Evolutionary conservation across 2,329 filamentous ascomycete species (phyloP), one percentile per base, ranked within the genome.

Genomic region (Ophiostoma sp.): DNA sequence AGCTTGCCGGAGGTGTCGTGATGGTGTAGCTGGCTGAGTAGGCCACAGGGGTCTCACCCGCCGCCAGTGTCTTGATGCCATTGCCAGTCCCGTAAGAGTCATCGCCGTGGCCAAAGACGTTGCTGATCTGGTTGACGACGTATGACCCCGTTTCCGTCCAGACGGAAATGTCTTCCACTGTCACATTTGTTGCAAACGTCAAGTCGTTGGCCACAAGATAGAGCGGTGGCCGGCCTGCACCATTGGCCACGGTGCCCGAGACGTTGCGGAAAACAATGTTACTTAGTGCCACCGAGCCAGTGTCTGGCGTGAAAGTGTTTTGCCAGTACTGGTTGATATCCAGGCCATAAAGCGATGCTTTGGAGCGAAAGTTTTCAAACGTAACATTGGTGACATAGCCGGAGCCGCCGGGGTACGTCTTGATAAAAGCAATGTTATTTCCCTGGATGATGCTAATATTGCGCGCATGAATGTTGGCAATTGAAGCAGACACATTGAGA

Each of bases 391-490:
- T 64, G 1, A 64, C 60, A n/a, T 64, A 64, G 33, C 60, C 60
- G 4, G 60, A 64, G 31, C 60, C 60, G 15, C 60, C 60, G 10
- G 60, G 60, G 33, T 64, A 64, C 8, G 60, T 64, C 60, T 64
- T 64, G 60, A 64, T 64, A 64, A 64, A 64, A 17, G 60, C 60
- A 64, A 64, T 64, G 60, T 39, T 64, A 17, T 64, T 64, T 31
- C 60, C 60, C 33, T 64, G 60, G 17, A 64, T 64, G 33, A 64
- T 64, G 60, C 60, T 64, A 6, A 64, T 64, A 5, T 64, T 64
- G 33, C 60, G 60, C 17, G 60, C 60, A 23, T 64, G 60, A 4
- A 64, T 36, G 33, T 64, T 64, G 60, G 60, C 60, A 64, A 64
- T 64, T 6, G 60, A 35, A 11, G 60, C 60, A 2, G 60, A 64